Base-by-base conservation (phyloP, 139 green algal genomes). In the Picochlorum sp. region DNA sequence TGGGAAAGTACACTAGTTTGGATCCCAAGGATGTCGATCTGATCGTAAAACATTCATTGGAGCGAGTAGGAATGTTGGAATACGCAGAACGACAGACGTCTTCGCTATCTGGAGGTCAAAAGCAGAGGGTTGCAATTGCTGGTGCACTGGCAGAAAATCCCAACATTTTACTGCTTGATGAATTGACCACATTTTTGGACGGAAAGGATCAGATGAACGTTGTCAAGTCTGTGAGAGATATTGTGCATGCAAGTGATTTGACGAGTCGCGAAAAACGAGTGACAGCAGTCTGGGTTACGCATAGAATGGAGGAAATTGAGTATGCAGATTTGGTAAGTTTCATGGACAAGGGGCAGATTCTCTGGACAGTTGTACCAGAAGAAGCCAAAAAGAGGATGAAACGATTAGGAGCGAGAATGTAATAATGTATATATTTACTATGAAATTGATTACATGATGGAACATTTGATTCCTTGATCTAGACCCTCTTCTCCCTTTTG, bases 101-200 rank as follows among this genome's bases (percentile, higher is more conserved):
- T 63, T 96, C 86, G 6, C 82, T 99, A 9, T 96, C 85, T 9
- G 94, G 94, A 3, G 94, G 94, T 11, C 92, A 99, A 76, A 92
- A 95, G 58, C 94, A 99, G 80, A 78, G 94, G 11, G 86, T 97
- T 6, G 94, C 93, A 6, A 97, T 99, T 16, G 93, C 93, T 16
- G 90, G 92, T 56, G 73, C 68, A 2, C 49, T 86, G 21, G 82
- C 72, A 21, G 57, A 79, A 65, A 55, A 23, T 64, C 75, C 28
- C 18, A 26, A 85, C 63, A 66, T 98, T 61, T 79, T 99, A 64
- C 77, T 99, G 58, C 78, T 99, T 60, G 94, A 99, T 71, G 94
- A 99, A 82, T 81, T 99, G 45, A 99, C 94, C 11, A 98, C 91
- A 1, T 99, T 97, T 62, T 73, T 99, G 34, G 94, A 99, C 65